A percentile compares a stretch with the other conserved stretches of the same genome.
Evolutionary conservation across 2,329 filamentous ascomycete genomes (phyloP).

Genomic region (Ceratocystis albifundus): DNA sequence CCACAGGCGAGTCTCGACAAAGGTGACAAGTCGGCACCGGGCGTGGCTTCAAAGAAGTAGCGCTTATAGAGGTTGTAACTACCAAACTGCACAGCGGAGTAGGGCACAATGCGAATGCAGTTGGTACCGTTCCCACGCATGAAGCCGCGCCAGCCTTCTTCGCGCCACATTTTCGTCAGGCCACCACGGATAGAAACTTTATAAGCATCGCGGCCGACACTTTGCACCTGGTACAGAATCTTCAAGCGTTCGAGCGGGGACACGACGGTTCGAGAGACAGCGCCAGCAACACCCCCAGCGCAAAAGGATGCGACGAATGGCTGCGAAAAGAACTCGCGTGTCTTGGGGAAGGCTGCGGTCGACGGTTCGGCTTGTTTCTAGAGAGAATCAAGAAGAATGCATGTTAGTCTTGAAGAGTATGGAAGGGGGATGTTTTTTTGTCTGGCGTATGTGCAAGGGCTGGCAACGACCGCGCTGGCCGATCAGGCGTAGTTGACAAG

Average conservation of each 20-base stretch:
- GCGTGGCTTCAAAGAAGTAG: conserved; percentile 65
- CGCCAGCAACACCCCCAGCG: conserved; percentile 84
- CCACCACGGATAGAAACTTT: conserved; percentile 84
- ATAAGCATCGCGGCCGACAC: conserved; percentile 79
- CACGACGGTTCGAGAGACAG: conserved; percentile 94
- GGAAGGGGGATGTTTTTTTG: neutral
- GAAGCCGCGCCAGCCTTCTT: conserved; percentile 94
- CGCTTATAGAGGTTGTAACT: conserved; percentile 96
- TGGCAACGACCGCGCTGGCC: neutral
- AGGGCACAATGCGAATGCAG: conserved; percentile 94
- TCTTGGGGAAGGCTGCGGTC: neutral
- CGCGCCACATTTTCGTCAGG: conserved; percentile 86
- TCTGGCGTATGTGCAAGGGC: neutral
- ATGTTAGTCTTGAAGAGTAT: neutral
- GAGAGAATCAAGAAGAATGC: neutral
- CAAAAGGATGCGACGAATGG: conserved; percentile 86
- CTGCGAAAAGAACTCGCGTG: conserved; percentile 50
- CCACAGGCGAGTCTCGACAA: conserved; percentile 75
- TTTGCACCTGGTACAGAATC: conserved; percentile 96
- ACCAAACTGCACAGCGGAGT: conserved; percentile 95
- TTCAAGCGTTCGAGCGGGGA: conserved; percentile 92
- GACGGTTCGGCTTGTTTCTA: conserved; percentile 18
- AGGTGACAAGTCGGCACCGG: conserved; percentile 62
- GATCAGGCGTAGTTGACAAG: no score
- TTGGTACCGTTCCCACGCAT: conserved; percentile 98